These are phyloP conservation scores for Xylaria sp. DNA, from an alignment of 2,329 filamentous ascomycete genomes.

Conservation along the genomic window DNA sequence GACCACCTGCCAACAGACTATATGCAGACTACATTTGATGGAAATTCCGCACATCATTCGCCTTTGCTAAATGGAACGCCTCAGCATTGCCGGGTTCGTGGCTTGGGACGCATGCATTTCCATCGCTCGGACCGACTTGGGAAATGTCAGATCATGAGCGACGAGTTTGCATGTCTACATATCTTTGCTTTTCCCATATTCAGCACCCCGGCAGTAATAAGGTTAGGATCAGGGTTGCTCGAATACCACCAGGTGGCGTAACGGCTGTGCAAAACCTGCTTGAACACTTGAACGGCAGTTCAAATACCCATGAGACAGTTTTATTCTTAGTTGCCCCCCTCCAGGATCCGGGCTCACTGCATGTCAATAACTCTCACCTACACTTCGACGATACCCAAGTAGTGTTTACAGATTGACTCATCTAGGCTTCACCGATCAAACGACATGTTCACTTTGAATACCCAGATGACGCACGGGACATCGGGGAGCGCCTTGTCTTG, in stretches of 20 bases:
- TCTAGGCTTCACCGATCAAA: background rate
- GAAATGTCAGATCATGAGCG: conserved; percentile 36
- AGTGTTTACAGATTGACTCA: conserved; percentile 10
- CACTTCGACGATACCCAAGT: background rate
- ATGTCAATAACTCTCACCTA: conserved; percentile 18
- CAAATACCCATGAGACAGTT: conserved; percentile 13
- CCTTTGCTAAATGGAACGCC: conserved; percentile 9
- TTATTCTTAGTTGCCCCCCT: conserved; percentile 12
- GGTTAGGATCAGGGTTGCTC: conserved; percentile 34
- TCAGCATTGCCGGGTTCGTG: conserved; percentile 12
- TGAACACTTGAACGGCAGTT: conserved; percentile 9
- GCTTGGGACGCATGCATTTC: conserved; percentile 29
- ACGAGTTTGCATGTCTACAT: conserved; percentile 12
- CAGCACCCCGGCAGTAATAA: conserved; percentile 18
- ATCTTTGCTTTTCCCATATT: conserved; percentile 22
- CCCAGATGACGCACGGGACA: conserved; percentile 13
- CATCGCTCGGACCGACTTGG: conserved; percentile 30
- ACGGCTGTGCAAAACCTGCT: conserved; percentile 27
- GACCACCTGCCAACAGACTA: no score
- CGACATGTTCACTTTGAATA: conserved; percentile 11
- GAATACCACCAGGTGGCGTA: conserved; percentile 21
- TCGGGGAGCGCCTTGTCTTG: conserved; percentile 35
- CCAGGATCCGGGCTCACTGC: conserved; percentile 7
- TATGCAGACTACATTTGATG: background rate
- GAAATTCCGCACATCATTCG: background rate